phyloP scores from a whole-genome alignment of 306 rosid species.

The Gillenia trifoliata region DNA sequence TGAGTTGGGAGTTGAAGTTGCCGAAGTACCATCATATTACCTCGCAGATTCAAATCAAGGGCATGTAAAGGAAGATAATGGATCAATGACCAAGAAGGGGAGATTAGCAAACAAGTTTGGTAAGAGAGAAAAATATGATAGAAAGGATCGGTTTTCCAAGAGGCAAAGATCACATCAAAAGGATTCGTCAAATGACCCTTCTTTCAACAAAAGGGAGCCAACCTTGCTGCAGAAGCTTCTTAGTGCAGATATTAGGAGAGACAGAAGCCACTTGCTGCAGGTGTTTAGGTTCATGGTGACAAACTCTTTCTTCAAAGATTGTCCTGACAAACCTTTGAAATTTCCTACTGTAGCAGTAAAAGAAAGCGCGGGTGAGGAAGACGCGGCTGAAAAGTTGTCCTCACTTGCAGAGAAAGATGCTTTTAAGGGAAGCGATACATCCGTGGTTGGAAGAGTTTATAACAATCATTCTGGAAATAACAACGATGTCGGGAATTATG shows the following conservation, averaged over 20 bases:
- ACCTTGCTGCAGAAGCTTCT: conserved; percentile 80
- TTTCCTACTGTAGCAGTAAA: conserved; percentile 48
- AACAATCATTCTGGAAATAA: conserved; percentile 7
- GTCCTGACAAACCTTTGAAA: conserved; percentile 53
- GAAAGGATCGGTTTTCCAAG: conserved; percentile 39
- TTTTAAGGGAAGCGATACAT: conserved; percentile 4
- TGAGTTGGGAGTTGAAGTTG: conserved; percentile 90
- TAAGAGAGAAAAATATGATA: conserved; percentile 39
- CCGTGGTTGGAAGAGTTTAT: conserved; percentile 12
- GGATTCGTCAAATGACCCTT: conserved; percentile 10
- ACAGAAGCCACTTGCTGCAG: conserved; percentile 58
- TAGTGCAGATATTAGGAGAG: conserved; percentile 63
- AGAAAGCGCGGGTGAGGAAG: conserved; percentile 29
- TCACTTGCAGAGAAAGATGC: conserved; percentile 17
- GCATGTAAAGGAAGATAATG: conserved; percentile 29
- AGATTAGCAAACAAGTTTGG: conserved; percentile 40
- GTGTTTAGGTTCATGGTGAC: conserved; percentile 76
- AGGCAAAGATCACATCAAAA: conserved; percentile 43
- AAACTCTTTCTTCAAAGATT: conserved; percentile 68
- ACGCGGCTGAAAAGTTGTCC: conserved; percentile 19
- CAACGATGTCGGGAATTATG: neutral
- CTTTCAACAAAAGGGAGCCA: conserved; percentile 37
- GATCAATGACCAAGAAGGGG: conserved; percentile 25
- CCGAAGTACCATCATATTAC: conserved; percentile 76
- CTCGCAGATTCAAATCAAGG: conserved; percentile 43